phyloP scores from a whole-genome alignment of 176 grass and related monocot species.

The Eleusine indica region DNA sequence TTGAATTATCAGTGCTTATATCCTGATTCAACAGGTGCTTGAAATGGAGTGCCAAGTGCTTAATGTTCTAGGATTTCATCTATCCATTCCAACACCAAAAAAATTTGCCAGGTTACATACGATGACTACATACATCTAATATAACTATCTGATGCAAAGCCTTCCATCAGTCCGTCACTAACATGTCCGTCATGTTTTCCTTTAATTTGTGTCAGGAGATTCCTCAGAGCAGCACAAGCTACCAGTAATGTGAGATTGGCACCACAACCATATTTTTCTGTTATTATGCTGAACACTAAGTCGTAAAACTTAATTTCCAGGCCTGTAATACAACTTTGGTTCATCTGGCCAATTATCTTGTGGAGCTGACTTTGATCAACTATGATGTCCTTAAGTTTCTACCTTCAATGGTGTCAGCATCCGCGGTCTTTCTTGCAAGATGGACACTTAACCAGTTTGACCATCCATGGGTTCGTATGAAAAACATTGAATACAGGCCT shows the following conservation, averaged over 20 bases:
- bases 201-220: constrained; percentile 66
- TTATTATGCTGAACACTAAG: constrained; percentile 30
- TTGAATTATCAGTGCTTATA: constrained; percentile 24
- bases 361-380: constrained; percentile 68
- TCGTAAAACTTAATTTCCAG: constrained; percentile 49
- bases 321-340: constrained; percentile 44
- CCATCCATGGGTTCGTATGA: constrained; percentile 71
- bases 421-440: constrained; percentile 80
- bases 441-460: constrained; percentile 87
- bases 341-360: constrained; percentile 79
- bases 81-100: constrained; percentile 82
- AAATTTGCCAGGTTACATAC: constrained; percentile 78
- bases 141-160: constrained; percentile 29
- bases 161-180: constrained; percentile 13
- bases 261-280: constrained; percentile 22
- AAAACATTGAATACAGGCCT: constrained; percentile 11
- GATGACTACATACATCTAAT: constrained; percentile 11
- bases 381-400: constrained; percentile 83
- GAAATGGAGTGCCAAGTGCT: constrained; percentile 79
- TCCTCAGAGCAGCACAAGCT: constrained; percentile 75
- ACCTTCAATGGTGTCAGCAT: constrained; percentile 79
- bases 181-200: constrained; percentile 29
- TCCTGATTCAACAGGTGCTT: constrained; percentile 65
- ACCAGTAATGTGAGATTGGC: constrained; percentile 64
- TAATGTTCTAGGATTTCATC: constrained; percentile 60